Evolutionary conservation across 2,329 filamentous ascomycete genomes (phyloP).

Genomic region (Gliomastix tumulicola): DNA sequence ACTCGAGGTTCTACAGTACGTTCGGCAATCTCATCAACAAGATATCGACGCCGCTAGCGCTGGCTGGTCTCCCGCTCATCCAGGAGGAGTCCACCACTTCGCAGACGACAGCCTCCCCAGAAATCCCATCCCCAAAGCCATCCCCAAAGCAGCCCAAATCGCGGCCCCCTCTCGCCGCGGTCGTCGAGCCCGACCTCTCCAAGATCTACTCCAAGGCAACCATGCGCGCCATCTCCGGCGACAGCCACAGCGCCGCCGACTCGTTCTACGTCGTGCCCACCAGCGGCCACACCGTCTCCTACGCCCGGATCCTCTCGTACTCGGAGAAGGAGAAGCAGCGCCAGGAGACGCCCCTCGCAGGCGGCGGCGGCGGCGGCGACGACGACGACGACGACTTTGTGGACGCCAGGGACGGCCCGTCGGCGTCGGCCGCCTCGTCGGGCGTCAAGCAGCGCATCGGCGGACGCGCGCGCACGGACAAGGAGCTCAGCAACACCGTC

Average conservation of each 20-base stretch:
- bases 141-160: constrained; percentile 19
- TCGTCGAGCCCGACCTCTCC: constrained; percentile 65
- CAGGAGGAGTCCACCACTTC: constrained; percentile 34
- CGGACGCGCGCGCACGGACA: constrained; percentile 31
- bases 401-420: constrained; percentile 67
- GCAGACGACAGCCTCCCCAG: constrained; percentile 18
- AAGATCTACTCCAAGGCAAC: constrained; percentile 83
- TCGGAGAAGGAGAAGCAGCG: constrained; percentile 61
- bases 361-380: constrained; percentile 42
- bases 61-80: constrained; percentile 80
- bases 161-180: constrained; percentile 10
- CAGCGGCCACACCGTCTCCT: constrained; percentile 85
- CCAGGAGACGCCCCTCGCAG: constrained; percentile 43
- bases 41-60: constrained; percentile 84
- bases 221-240: constrained; percentile 68
- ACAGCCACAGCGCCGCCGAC: constrained; percentile 57
- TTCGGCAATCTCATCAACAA: constrained; percentile 85
- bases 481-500: constrained; percentile 56
- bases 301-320: constrained; percentile 77
- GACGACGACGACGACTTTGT: constrained; percentile 82
- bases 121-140: constrained; percentile 28
- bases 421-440: constrained; percentile 21
- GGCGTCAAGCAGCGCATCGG: constrained; percentile 22
- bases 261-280: constrained; percentile 95
- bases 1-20: constrained; percentile 84